phyloP scores from a whole-genome alignment of 2,329 filamentous ascomycete species.

The Fusarium papillatum region DNA sequence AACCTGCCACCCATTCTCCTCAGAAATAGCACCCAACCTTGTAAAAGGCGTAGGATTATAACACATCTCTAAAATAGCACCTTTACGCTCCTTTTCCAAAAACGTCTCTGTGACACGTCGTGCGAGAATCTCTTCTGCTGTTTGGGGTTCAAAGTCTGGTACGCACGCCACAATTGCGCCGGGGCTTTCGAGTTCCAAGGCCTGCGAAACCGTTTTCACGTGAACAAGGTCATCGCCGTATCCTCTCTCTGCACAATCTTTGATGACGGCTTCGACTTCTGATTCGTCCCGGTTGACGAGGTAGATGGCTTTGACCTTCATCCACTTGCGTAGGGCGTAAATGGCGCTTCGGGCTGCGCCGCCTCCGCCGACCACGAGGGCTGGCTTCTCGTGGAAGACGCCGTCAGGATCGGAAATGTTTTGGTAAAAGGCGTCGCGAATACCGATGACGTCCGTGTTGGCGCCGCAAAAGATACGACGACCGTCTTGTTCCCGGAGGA shows the following conservation, averaged over 20 bases:
- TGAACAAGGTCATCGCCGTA: slow-evolving; percentile 73
- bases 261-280: slow-evolving; percentile 77
- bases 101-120: slow-evolving; percentile 67
- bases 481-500: slow-evolving; percentile 67
- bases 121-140: slow-evolving; percentile 71
- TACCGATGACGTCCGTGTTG: slow-evolving; percentile 86
- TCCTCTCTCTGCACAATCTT: slow-evolving; percentile 71
- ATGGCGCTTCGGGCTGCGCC: slow-evolving; percentile 84
- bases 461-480: slow-evolving; percentile 74
- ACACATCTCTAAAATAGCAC: slow-evolving; percentile 85
- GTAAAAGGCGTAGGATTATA: slow-evolving; percentile 83
- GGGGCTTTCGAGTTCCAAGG: slow-evolving; percentile 67
- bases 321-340: slow-evolving; percentile 79
- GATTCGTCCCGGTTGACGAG: slow-evolving; percentile 79
- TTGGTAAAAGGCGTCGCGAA: slow-evolving; percentile 78
- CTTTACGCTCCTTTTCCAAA: slow-evolving; percentile 65
- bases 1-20: slow-evolving; percentile 77
- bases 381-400: slow-evolving; percentile 71
- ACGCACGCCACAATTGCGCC: slow-evolving; percentile 81
- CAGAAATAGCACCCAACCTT: slow-evolving; percentile 72
- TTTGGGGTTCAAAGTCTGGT: slow-evolving; percentile 80
- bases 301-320: slow-evolving; percentile 78
- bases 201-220: slow-evolving; percentile 73
- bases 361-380: slow-evolving; percentile 82
- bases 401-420: slow-evolving; percentile 62